Percentiles rank a stretch among this genome's conserved stretches.
These are phyloP conservation scores for Byssochlamys sp. DNA, from an alignment of 2,329 filamentous ascomycete genomes.

Conservation along the genomic window DNA sequence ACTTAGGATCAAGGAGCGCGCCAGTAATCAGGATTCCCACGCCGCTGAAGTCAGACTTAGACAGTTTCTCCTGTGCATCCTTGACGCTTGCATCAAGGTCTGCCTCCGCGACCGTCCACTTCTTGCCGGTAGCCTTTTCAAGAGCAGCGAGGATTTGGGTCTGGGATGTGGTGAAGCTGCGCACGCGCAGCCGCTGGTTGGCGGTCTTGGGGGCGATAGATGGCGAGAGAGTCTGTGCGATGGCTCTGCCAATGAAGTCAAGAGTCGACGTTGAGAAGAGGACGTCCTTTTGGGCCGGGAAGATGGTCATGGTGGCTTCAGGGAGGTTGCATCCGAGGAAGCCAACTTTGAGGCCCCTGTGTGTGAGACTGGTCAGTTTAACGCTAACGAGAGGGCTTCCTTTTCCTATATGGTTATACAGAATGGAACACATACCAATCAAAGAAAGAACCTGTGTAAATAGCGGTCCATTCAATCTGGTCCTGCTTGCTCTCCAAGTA, in stretches of 20 bases:
- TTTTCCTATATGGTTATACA: neutral
- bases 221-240: conserved; percentile 10
- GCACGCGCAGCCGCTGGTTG: conserved; percentile 6
- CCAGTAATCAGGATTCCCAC: conserved; percentile 3
- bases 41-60: conserved; percentile 7
- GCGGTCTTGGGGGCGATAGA: conserved; percentile 6
- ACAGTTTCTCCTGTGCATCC: conserved; percentile 3
- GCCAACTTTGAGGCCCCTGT: conserved; percentile 5
- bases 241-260: conserved; percentile 7
- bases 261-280: conserved; percentile 12
- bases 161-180: conserved; percentile 3
- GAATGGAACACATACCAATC: conserved; percentile 4
- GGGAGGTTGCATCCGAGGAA: conserved; percentile 27
- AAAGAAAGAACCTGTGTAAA: conserved; percentile 7
- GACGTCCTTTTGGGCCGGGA: conserved; percentile 10
- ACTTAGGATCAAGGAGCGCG: conserved; percentile 3
- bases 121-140: conserved; percentile 5
- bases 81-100: conserved; percentile 5
- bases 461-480: conserved; percentile 8
- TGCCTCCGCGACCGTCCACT: conserved; percentile 4
- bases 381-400: neutral
- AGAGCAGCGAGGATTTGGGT: conserved; percentile 4
- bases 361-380: neutral
- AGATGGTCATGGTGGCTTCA: conserved; percentile 18
- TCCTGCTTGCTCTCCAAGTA: conserved; percentile 10